Conservation (phyloP, 163 green algal species). For the Coccomyxa subellipsoidea region DNA sequence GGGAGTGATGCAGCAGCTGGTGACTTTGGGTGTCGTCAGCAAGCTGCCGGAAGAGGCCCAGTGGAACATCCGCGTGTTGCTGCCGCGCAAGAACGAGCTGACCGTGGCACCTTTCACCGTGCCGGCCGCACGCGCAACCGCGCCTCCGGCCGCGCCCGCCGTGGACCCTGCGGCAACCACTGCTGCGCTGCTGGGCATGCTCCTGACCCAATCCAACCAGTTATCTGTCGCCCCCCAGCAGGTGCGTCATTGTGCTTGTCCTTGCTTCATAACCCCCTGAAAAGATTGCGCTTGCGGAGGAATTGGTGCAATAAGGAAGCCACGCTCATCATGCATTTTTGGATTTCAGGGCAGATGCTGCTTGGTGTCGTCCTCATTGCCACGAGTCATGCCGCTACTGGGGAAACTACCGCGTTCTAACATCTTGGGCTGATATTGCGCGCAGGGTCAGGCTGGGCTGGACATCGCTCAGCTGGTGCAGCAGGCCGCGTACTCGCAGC, state of each 20-base stretch:
- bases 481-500: background rate
- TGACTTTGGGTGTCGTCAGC: constrained; percentile 5
- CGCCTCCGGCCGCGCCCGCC: background rate
- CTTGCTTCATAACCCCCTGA: background rate
- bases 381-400: background rate
- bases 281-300: background rate
- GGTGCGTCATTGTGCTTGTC: background rate
- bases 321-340: background rate
- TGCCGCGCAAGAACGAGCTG: background rate
- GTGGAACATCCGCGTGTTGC: constrained; percentile 22
- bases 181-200: background rate
- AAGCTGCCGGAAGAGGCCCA: constrained; percentile 12
- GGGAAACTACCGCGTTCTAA: background rate
- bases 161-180: background rate
- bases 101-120: background rate
- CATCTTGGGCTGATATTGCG: background rate
- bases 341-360: background rate
- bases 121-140: background rate
- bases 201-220: background rate
- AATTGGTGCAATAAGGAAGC: background rate
- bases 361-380: background rate
- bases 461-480: background rate
- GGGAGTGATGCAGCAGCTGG: constrained; percentile 16
- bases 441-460: background rate
- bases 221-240: background rate